Evolutionary conservation across 2,329 filamentous ascomycete genomes (phyloP).

Genomic region (Hypoxylon sp.): DNA sequence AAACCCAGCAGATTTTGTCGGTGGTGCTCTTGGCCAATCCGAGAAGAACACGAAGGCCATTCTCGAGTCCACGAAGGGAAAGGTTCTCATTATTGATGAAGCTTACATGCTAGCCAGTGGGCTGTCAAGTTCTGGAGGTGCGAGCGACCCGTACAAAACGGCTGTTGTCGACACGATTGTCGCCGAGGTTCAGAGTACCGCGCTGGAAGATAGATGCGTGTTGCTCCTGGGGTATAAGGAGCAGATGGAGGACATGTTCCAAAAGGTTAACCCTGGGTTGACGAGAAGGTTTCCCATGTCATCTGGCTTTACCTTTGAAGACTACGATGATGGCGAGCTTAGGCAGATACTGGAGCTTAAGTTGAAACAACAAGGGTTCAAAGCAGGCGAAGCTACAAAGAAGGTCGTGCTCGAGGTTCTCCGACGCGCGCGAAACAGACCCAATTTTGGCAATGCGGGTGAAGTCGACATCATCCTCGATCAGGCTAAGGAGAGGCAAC

Average conservation of each 20-base stretch:
- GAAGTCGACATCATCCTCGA: constrained; percentile 80
- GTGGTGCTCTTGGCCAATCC: constrained; percentile 73
- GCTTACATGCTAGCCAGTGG: constrained; percentile 76
- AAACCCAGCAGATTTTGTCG: constrained; percentile 81
- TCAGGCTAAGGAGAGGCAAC: constrained; percentile 67
- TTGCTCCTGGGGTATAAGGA: constrained; percentile 79
- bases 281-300: constrained; percentile 74
- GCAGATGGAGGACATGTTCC: constrained; percentile 79
- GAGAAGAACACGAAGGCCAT: constrained; percentile 81
- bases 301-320: constrained; percentile 76
- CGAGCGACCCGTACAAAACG: constrained; percentile 65
- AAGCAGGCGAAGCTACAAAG: constrained; percentile 66
- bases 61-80: constrained; percentile 75
- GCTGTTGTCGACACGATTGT: constrained; percentile 82
- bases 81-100: constrained; percentile 85
- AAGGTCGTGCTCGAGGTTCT: constrained; percentile 72
- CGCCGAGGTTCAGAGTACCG: constrained; percentile 77
- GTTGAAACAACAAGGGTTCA: constrained; percentile 68
- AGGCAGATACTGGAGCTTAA: constrained; percentile 73
- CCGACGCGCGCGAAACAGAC: constrained; percentile 70
- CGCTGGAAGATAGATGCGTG: constrained; percentile 80
- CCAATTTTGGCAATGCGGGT: constrained; percentile 80
- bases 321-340: constrained; percentile 74
- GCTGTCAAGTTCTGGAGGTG: constrained; percentile 49
- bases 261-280: constrained; percentile 80